phyloP scores from a whole-genome alignment of 305 asterid species.

The Fraxinus platypoda region DNA sequence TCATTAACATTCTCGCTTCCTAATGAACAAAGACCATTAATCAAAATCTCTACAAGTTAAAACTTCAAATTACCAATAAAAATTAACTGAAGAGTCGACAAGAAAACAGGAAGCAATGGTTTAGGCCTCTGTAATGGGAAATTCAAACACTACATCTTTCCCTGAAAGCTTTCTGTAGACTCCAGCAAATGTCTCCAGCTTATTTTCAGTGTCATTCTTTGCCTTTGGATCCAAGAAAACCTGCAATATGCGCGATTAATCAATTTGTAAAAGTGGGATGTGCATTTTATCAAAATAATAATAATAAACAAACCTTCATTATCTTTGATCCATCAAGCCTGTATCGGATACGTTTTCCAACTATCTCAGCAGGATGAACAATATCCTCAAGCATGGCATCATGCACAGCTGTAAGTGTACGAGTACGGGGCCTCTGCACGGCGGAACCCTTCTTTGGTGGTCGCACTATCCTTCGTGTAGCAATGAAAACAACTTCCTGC shows the following conservation, averaged over 20 bases:
- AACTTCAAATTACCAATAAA: not conserved
- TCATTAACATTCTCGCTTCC: not conserved
- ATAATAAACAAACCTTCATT: slow-evolving; percentile 47
- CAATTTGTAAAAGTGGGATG: slow-evolving; percentile 23
- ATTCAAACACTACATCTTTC: slow-evolving; percentile 63
- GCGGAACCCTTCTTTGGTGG: slow-evolving; percentile 86
- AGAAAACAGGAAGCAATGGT: slow-evolving; percentile 19
- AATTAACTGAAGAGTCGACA: not conserved
- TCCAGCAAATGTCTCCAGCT: slow-evolving; percentile 62
- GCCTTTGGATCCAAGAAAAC: slow-evolving; percentile 59
- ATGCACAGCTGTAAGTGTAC: slow-evolving; percentile 68
- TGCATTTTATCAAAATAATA: not conserved
- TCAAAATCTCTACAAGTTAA: not conserved
- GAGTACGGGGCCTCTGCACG: slow-evolving; percentile 62
- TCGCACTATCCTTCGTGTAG: slow-evolving; percentile 66
- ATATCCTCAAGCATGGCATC: slow-evolving; percentile 78
- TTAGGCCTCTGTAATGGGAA: slow-evolving; percentile 47
- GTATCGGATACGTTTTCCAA: slow-evolving; percentile 63
- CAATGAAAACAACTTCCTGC: slow-evolving; percentile 68
- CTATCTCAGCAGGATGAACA: slow-evolving; percentile 72
- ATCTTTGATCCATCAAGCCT: slow-evolving; percentile 73
- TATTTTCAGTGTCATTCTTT: slow-evolving; percentile 59
- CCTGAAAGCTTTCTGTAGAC: slow-evolving; percentile 72
- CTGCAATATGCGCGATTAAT: slow-evolving; percentile 17
- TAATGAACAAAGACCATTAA: not conserved